Conservation (phyloP, 768 basidiomycete genomes). For the Leccinum imitatum region DNA sequence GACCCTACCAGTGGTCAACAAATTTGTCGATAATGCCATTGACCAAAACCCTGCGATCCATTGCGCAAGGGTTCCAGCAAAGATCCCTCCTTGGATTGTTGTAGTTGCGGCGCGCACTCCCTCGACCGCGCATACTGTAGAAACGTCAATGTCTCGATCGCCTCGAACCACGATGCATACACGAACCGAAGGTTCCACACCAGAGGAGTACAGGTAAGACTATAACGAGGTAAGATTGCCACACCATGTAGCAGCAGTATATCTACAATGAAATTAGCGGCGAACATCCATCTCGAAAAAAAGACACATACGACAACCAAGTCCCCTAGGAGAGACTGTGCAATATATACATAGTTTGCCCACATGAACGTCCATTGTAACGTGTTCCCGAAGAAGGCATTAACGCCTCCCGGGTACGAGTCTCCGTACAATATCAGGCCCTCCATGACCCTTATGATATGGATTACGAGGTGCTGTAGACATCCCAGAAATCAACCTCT, state of each 20-base stretch:
- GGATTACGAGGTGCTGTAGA: conserved; percentile 27
- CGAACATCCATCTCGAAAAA: neutral
- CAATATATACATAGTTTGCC: conserved; percentile 24
- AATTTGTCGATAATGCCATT: conserved; percentile 34
- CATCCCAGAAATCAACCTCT: neutral
- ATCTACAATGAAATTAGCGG: conserved; percentile 16
- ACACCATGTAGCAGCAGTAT: conserved; percentile 33
- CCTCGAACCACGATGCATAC: neutral
- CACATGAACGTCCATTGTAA: conserved; percentile 30
- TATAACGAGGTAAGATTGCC: conserved; percentile 30
- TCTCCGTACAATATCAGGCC: conserved; percentile 28
- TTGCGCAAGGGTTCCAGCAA: conserved; percentile 21
- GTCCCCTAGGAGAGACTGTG: conserved; percentile 33
- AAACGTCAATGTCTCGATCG: neutral
- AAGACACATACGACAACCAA: conserved; percentile 25
- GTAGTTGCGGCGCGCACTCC: conserved; percentile 18
- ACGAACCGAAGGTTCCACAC: conserved; percentile 27
- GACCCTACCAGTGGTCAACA: conserved; percentile 31
- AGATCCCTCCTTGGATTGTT: conserved; percentile 21
- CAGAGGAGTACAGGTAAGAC: conserved; percentile 31
- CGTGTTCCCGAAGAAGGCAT: conserved; percentile 25
- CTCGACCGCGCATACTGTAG: conserved; percentile 20
- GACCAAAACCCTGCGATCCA: conserved; percentile 39
- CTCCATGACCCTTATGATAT: conserved; percentile 24
- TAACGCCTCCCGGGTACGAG: conserved; percentile 19